phyloP scores from a whole-genome alignment of 257 asterid species.

The Nicotiana undulata region DNA sequence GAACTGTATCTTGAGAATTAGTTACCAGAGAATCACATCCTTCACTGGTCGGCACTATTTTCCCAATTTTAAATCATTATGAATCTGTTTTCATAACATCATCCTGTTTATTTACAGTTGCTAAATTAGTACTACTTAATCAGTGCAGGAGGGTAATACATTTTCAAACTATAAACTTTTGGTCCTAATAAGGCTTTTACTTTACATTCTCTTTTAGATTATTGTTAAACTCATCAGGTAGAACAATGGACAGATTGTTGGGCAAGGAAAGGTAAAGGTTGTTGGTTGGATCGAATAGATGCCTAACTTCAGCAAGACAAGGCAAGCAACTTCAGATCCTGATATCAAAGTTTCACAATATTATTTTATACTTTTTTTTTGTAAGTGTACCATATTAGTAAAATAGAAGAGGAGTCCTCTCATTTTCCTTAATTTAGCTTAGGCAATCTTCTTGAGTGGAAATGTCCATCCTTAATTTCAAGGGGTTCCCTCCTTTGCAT shows the following conservation, averaged over 20 bases:
- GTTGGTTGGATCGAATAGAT: background rate
- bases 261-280: background rate
- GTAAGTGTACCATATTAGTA: too few species aligned
- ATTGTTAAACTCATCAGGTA: background rate
- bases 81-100: background rate
- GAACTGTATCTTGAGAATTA: slow-evolving; percentile 35
- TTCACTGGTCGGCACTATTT: too few species aligned
- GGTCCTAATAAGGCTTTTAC: too few species aligned
- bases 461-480: too few species aligned
- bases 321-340: background rate
- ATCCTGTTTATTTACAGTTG: background rate
- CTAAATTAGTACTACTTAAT: too few species aligned
- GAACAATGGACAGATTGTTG: background rate
- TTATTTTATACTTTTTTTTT: background rate
- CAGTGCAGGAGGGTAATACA: background rate
- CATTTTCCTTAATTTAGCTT: background rate
- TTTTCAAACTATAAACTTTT: background rate
- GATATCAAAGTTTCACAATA: background rate
- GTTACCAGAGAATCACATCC: slow-evolving; percentile 16
- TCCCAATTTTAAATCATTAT: too few species aligned
- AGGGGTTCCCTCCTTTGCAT: background rate
- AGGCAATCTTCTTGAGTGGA: background rate
- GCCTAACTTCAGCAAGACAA: background rate
- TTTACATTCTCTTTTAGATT: background rate
- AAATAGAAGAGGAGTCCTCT: background rate